Evolutionary conservation across 257 asterid genomes (phyloP).

Genomic region (Nicotiana tomentosiformis): DNA sequence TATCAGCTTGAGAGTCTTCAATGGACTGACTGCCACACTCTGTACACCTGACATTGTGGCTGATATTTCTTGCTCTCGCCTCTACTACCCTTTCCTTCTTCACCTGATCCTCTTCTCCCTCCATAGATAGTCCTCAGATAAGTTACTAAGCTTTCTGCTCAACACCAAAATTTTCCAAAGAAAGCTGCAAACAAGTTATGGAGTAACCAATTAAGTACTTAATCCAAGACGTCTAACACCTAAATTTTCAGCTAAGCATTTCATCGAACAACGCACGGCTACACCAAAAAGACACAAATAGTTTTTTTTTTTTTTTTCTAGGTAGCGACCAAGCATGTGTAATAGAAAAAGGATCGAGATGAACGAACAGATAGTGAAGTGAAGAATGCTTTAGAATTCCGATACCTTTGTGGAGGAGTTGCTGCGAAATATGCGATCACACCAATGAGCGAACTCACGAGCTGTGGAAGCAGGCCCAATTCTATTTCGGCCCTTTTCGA

Average conservation of each 20-base stretch:
- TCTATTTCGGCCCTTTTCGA: too few relatives aligned
- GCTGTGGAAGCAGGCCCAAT: too few relatives aligned
- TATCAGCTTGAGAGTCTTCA: slow-evolving; percentile 93
- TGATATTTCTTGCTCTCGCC: slow-evolving; percentile 85
- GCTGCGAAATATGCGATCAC: too few relatives aligned
- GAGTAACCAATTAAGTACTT: not conserved
- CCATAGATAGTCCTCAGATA: slow-evolving; percentile 36
- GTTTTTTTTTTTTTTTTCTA: too few relatives aligned
- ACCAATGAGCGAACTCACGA: not conserved
- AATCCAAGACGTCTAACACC: not conserved
- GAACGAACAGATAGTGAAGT: too few relatives aligned
- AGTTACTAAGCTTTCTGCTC: not conserved
- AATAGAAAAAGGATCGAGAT: not conserved
- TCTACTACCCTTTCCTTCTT: slow-evolving; percentile 60
- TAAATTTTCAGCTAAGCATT: not conserved
- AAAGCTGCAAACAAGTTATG: not conserved
- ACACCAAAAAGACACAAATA: not conserved
- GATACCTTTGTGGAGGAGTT: too few relatives aligned
- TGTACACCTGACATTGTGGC: slow-evolving; percentile 93
- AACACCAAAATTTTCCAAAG: not conserved
- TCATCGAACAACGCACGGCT: not conserved
- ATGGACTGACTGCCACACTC: slow-evolving; percentile 97
- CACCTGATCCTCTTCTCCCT: slow-evolving; percentile 42
- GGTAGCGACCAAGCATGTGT: not conserved
- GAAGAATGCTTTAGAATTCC: too few relatives aligned